Percentiles rank a stretch among this genome's conserved stretches.
Conservation (phyloP, 2,329 filamentous ascomycete genomes). For the Bipolaris cookei region DNA sequence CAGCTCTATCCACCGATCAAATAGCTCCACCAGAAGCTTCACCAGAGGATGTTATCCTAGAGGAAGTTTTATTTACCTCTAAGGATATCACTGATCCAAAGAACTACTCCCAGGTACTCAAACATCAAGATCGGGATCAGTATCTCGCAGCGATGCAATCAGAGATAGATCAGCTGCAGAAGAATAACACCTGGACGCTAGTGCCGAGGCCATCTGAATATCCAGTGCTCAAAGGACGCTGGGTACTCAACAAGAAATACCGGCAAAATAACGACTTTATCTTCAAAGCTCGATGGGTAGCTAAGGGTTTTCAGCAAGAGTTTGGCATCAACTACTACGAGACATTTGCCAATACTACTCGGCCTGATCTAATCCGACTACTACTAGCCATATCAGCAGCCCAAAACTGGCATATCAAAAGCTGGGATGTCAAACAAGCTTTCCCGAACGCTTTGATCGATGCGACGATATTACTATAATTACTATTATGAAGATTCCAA, state of each 20-base stretch:
- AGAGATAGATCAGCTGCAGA: no score
- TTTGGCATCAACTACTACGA: background rate
- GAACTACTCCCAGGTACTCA: no score
- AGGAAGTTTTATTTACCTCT: no score
- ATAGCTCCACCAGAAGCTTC: no score
- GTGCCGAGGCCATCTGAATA: background rate
- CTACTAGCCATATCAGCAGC: background rate
- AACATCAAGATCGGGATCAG: no score
- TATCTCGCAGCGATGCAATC: no score
- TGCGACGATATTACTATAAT: background rate
- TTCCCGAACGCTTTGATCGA: background rate
- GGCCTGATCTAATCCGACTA: background rate
- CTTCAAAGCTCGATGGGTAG: background rate
- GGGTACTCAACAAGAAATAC: background rate
- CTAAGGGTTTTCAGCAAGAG: background rate
- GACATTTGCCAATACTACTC: background rate
- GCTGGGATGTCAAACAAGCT: constrained; percentile 3
- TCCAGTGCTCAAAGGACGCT: background rate
- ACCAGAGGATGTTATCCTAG: no score
- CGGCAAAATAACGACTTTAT: background rate
- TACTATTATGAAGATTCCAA: no score
- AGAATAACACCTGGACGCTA: background rate
- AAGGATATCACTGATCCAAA: no score
- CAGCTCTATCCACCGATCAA: no score
- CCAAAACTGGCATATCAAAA: background rate